phyloP scores from a whole-genome alignment of 495 filamentous ascomycete genomes.

The Hypoxylon cercidicola region DNA sequence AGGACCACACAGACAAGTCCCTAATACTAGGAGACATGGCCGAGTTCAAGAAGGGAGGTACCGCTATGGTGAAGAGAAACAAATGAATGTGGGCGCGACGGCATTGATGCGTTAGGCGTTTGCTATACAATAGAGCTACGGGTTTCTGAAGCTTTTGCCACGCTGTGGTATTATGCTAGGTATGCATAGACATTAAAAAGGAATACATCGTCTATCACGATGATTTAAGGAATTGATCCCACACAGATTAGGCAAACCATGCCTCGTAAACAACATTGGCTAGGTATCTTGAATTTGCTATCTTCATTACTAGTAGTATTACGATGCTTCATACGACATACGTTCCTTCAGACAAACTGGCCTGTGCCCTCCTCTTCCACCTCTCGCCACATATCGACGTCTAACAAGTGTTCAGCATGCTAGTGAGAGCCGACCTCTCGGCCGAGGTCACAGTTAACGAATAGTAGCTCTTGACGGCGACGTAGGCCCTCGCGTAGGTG shows the following conservation, averaged over 20 bases:
- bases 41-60: slow-evolving; percentile 83
- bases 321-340: too few species aligned
- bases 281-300: too few species aligned
- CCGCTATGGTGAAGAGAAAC: slow-evolving; percentile 79
- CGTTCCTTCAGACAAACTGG: too few species aligned
- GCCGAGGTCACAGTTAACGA: slow-evolving; percentile 65
- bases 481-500: slow-evolving; percentile 77
- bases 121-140: slow-evolving; percentile 18
- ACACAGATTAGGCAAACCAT: too few species aligned
- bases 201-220: slow-evolving; percentile 13
- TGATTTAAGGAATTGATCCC: slow-evolving; percentile 16
- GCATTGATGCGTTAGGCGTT: slow-evolving; percentile 1
- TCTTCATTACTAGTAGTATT: too few species aligned
- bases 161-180: slow-evolving; percentile 1
- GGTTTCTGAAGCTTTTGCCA: slow-evolving; percentile 5
- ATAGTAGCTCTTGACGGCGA: slow-evolving; percentile 74
- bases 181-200: slow-evolving; percentile 22
- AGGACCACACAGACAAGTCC: slow-evolving; percentile 81
- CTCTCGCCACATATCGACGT: not conserved
- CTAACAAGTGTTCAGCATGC: slow-evolving; percentile 74
- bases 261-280: too few species aligned
- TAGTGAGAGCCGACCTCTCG: slow-evolving; percentile 70
- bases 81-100: slow-evolving; percentile 5
- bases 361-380: too few species aligned
- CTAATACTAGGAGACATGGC: slow-evolving; percentile 77